Conservation (phyloP, 1,284 basidiomycete genomes). For the Mrakiaceae sp. region DNA sequence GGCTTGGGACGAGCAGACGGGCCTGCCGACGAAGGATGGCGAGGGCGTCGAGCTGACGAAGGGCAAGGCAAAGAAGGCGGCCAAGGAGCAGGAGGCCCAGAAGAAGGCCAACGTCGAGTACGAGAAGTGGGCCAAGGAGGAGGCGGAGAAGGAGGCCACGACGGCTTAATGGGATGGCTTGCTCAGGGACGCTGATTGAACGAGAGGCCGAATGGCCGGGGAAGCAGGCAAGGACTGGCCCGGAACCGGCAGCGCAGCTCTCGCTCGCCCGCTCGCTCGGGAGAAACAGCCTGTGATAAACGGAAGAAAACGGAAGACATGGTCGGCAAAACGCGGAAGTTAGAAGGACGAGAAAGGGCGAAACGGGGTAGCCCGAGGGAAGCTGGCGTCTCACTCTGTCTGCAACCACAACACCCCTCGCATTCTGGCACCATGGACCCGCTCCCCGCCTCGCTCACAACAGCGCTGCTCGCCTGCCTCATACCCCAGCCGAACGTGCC, state of each 20-base stretch:
- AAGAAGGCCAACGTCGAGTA: constrained; percentile 68
- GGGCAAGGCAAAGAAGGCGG: constrained; percentile 62
- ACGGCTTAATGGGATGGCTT: not conserved
- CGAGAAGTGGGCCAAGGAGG: constrained; percentile 20
- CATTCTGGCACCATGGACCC: not conserved
- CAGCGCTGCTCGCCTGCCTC: constrained; percentile 6
- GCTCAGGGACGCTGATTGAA: not conserved
- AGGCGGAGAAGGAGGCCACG: not conserved
- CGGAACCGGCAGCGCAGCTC: no score
- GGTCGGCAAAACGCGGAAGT: no score
- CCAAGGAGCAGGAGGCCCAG: constrained; percentile 68
- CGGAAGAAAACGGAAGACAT: no score
- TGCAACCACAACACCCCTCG: no score
- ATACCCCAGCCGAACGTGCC: constrained; percentile 12
- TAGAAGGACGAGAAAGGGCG: no score
- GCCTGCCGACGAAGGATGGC: constrained; percentile 71
- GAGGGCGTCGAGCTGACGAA: constrained; percentile 80
- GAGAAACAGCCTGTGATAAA: no score
- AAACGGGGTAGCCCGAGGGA: no score
- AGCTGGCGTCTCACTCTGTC: no score
- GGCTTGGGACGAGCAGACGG: constrained; percentile 65
- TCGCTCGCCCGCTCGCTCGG: no score
- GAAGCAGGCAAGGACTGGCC: no score
- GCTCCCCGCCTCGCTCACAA: constrained; percentile 1
- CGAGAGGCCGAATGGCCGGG: no score